A percentile compares a stretch with the other conserved stretches of the same genome.
Conservation (phyloP, 129 eudicot species). For the Arctium minus region DNA sequence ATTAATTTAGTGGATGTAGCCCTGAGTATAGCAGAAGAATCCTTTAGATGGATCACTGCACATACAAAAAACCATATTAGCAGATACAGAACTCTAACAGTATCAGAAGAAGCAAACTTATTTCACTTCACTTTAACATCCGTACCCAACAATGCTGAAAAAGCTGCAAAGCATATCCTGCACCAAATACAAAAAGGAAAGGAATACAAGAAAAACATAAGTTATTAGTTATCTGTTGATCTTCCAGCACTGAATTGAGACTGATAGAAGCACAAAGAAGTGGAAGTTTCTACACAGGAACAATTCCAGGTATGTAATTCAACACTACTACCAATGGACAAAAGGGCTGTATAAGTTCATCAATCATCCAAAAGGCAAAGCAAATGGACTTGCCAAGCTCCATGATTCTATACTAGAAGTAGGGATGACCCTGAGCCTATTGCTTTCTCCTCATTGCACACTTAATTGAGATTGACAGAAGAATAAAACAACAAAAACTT, state of each 20-base stretch:
- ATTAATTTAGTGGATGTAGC: conserved; percentile 24
- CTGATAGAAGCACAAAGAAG: background rate
- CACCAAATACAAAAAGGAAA: conserved; percentile 24
- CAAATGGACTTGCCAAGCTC: background rate
- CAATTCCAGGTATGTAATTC: background rate
- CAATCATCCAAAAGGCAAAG: background rate
- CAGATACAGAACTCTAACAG: conserved; percentile 10
- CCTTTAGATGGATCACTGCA: conserved; percentile 80
- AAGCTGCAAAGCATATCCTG: conserved; percentile 99
- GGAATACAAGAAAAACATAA: background rate
- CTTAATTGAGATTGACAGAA: background rate
- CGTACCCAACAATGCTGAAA: conserved; percentile 93
- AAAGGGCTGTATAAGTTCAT: background rate
- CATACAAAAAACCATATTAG: conserved; percentile 17
- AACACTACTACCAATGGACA: background rate
- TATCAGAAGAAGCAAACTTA: conserved; percentile 26
- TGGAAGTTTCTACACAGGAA: background rate
- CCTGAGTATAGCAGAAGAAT: conserved; percentile 60
- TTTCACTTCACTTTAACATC: conserved; percentile 15
- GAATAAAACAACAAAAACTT: background rate
- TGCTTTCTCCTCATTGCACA: background rate
- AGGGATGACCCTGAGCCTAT: background rate
- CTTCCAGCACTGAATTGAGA: background rate
- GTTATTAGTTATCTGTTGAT: conserved; percentile 18
- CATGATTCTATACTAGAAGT: background rate